Conservation (phyloP, 441 rosid species). For the Gossypium trilobum region DNA sequence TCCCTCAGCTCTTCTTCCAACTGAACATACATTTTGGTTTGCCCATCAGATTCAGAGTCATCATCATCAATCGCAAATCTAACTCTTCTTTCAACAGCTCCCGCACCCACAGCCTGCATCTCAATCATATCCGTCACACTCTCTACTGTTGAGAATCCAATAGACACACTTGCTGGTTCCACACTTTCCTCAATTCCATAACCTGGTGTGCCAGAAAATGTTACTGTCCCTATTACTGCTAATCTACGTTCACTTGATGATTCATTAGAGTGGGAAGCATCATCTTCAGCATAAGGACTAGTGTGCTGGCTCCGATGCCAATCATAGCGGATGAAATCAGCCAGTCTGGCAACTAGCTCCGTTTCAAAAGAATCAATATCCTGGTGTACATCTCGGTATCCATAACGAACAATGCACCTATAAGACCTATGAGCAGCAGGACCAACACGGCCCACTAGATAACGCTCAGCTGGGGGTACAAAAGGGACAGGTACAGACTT, state of each 20-base stretch:
- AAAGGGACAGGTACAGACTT: slow-evolving; percentile 88
- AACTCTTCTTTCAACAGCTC: slow-evolving; percentile 39
- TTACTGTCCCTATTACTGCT: slow-evolving; percentile 67
- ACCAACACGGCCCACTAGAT: slow-evolving; percentile 93
- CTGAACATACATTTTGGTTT: slow-evolving; percentile 25
- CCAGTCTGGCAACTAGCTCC: slow-evolving; percentile 60
- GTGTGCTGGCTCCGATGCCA: slow-evolving; percentile 34
- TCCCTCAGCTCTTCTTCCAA: slow-evolving; percentile 58
- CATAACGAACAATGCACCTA: slow-evolving; percentile 85
- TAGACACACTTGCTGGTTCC: slow-evolving; percentile 61
- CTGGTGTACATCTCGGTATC: slow-evolving; percentile 95
- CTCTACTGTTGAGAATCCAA: slow-evolving; percentile 53
- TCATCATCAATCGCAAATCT: slow-evolving; percentile 48
- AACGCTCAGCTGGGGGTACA: slow-evolving; percentile 80
- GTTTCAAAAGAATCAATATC: slow-evolving; percentile 96
- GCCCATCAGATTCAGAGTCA: slow-evolving; percentile 26
- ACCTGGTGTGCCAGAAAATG: slow-evolving; percentile 29
- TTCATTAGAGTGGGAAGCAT: slow-evolving; percentile 40
- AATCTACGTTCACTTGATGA: slow-evolving; percentile 59
- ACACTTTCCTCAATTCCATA: slow-evolving; percentile 54
- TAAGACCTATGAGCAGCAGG: slow-evolving; percentile 82
- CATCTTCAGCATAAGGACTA: slow-evolving; percentile 30
- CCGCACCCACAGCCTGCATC: slow-evolving; percentile 34
- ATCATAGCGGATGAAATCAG: slow-evolving; percentile 69
- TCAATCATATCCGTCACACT: slow-evolving; percentile 60